Evolutionary conservation across 1,284 basidiomycete genomes (phyloP).

Genomic region (Cryptococcus floricola): DNA sequence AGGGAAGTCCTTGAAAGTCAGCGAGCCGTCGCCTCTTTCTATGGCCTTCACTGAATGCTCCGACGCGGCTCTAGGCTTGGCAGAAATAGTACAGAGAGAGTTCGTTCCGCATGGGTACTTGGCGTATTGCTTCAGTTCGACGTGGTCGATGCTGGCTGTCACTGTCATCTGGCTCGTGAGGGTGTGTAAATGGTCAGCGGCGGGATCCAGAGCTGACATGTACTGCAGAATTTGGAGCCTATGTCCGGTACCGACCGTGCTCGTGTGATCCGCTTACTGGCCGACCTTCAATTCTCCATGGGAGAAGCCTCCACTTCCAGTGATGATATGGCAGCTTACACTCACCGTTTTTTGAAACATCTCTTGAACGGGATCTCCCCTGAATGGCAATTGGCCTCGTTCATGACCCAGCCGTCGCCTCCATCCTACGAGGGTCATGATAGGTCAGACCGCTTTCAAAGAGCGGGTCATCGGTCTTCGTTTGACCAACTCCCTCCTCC

Average conservation of each 20-base stretch:
- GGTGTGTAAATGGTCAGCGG: constrained; percentile 1
- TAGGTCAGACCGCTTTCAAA: background rate
- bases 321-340: constrained; percentile 32
- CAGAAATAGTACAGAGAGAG: constrained; percentile 22
- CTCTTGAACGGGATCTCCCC: constrained; percentile 16
- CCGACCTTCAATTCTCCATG: constrained; percentile 14
- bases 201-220: background rate
- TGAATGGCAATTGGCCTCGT: constrained; percentile 7
- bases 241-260: constrained; percentile 22
- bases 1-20: constrained; percentile 12
- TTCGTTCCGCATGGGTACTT: constrained; percentile 23
- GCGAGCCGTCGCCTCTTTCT: constrained; percentile 14
- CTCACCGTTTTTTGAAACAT: constrained; percentile 27
- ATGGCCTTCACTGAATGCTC: constrained; percentile 20
- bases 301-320: constrained; percentile 16
- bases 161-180: constrained; percentile 28
- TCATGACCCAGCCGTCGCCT: background rate
- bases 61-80: constrained; percentile 20
- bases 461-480: too few species aligned
- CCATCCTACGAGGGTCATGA: background rate
- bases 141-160: constrained; percentile 26
- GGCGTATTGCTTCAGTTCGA: constrained; percentile 22
- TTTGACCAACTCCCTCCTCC: too few species aligned
- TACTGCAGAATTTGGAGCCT: constrained; percentile 22
- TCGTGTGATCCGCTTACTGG: constrained; percentile 17